Evolutionary conservation across 257 asterid species (phyloP), one percentile per base, ranked within the genome.

Genomic region (Salvia rosmarinus): DNA sequence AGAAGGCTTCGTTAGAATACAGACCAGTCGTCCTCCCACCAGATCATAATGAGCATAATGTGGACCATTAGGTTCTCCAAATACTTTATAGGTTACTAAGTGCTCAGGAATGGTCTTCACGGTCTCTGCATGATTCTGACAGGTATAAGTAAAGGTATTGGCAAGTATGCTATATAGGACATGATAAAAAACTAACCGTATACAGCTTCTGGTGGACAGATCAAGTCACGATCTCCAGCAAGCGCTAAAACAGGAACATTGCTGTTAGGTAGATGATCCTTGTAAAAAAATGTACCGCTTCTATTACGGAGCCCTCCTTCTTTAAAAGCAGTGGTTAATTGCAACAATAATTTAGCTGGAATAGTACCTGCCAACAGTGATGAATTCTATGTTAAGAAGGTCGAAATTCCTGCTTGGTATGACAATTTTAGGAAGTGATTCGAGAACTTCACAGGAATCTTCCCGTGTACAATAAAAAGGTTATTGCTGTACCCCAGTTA

Each of bases 41-140:
- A 95, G 79, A 78, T 95, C 99, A 78, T 95, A 95, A 82, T 95
- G 99, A 74, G 97, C 99, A 81, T 89, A 95, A 83, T 89, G 99
- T 16, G 95, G 95, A 71, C 99, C 99, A 55, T 80, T 71, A 43
- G 81, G 80, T 77, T 86, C 88, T 63, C 99, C 99, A 71, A 88
- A 83, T 70, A 85, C 82, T 80, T 87, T 89, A 82, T 89, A 91
- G 16, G 94, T 87, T 76, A 83, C 90, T 78, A 88, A 82, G 76
- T 89, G 84, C 78, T 89, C 57, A 4, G 97, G 98, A 73, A 95
- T 71, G 76, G 82, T 80, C 86, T 89, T 89, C 43, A 32, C 91
- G 14, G 99, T 95, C 57, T 88, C 98, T 95, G 96, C 64, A 74
- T 17, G 51, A 47, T 54, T 77, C 69, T 61, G 61, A 61, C 60